A percentile compares a stretch with the other conserved stretches of the same genome.
phyloP scores from a whole-genome alignment of 352 stramenopile species.

The Pythium grandisporangium region DNA sequence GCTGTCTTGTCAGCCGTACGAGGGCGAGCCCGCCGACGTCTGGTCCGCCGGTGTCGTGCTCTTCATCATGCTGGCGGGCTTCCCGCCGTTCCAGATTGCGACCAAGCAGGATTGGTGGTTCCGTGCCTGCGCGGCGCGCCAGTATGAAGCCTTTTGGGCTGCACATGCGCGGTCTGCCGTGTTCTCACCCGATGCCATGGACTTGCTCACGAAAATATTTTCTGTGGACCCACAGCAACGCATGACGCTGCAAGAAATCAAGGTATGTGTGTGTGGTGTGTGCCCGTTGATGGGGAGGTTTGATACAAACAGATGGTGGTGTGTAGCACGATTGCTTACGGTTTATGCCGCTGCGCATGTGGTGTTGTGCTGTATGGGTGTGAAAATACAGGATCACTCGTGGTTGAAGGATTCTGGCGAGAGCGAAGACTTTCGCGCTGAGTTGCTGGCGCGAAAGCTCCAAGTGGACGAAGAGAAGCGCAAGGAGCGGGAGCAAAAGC shows the following conservation, averaged over 20 bases:
- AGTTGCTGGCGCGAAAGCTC: conserved; percentile 49
- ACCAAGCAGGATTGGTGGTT: conserved; percentile 89
- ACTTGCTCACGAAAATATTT: conserved; percentile 67
- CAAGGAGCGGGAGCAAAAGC: conserved; percentile 52
- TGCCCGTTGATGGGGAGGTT: background rate
- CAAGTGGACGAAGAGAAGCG: conserved; percentile 65
- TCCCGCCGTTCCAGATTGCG: conserved; percentile 89
- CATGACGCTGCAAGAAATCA: conserved; percentile 75
- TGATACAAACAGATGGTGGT: too few species aligned
- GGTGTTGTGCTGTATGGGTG: background rate
- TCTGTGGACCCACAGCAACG: conserved; percentile 56
- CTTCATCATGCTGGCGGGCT: conserved; percentile 91
- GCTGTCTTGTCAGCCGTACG: conserved; percentile 71
- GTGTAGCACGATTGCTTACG: too few species aligned
- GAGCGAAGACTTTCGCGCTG: conserved; percentile 28
- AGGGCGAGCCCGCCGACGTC: conserved; percentile 82
- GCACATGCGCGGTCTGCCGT: conserved; percentile 54
- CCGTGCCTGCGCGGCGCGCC: conserved; percentile 50
- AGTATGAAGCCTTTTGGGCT: conserved; percentile 77
- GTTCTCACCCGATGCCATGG: conserved; percentile 69
- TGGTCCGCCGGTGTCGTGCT: conserved; percentile 90
- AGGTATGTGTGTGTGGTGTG: conserved; percentile 11
- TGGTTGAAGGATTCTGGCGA: conserved; percentile 52
- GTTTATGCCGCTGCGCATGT: background rate
- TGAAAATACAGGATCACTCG: conserved; percentile 47